Conservation (phyloP, 805 yeast species). For the Candida verbasci region DNA sequence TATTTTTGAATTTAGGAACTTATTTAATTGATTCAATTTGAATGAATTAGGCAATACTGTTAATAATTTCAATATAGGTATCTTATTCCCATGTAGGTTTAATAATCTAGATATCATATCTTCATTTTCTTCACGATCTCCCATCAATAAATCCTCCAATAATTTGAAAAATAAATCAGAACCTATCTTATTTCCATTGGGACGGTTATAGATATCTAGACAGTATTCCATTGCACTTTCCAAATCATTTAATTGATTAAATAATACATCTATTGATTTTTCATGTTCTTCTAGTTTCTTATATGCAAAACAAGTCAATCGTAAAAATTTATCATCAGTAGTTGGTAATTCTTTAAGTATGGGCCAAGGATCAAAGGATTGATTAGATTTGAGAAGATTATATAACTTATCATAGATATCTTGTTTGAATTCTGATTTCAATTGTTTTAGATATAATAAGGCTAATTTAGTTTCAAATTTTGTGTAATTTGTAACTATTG, state of each 20-base stretch:
- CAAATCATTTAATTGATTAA: constrained; percentile 53
- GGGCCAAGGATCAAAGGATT: constrained; percentile 34
- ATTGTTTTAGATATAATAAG: constrained; percentile 25
- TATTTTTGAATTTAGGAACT: constrained; percentile 43
- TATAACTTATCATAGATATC: constrained; percentile 27
- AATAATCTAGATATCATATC: constrained; percentile 40
- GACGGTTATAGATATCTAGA: constrained; percentile 35
- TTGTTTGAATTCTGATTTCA: constrained; percentile 11
- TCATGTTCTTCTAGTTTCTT: constrained; percentile 57
- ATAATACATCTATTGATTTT: constrained; percentile 58
- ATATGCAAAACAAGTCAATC: constrained; percentile 55
- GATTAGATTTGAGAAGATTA: constrained; percentile 26
- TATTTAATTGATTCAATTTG: constrained; percentile 39
- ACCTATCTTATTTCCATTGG: constrained; percentile 36
- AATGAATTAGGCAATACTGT: constrained; percentile 49
- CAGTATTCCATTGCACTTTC: constrained; percentile 61
- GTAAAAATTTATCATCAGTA: constrained; percentile 27
- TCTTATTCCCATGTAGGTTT: constrained; percentile 41
- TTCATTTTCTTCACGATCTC: constrained; percentile 25
- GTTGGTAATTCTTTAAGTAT: constrained; percentile 30
- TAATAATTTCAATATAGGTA: constrained; percentile 44
- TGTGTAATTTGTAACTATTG: constrained; percentile 14
- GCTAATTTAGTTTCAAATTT: constrained; percentile 34
- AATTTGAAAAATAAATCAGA: constrained; percentile 44
- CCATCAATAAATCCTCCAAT: constrained; percentile 43